Evolutionary conservation across 768 basidiomycete genomes (phyloP).

Genomic region (Russula emetica): DNA sequence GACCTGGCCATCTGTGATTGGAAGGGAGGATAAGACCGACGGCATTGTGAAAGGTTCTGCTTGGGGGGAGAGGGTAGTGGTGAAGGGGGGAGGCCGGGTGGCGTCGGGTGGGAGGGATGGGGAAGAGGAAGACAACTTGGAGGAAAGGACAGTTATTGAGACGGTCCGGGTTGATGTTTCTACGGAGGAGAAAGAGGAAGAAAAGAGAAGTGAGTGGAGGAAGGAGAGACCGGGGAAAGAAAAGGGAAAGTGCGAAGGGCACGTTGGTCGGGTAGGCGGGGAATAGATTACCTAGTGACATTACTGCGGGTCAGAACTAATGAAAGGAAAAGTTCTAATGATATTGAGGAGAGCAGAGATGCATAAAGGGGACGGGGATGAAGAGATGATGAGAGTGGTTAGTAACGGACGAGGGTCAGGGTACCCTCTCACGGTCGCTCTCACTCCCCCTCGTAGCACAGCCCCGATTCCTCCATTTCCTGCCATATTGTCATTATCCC

Average conservation of each 20-base stretch:
- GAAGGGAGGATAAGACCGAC: constrained; percentile 25
- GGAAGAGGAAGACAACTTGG: constrained; percentile 9
- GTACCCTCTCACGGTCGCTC: background rate
- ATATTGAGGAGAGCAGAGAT: background rate
- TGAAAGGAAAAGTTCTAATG: constrained; percentile 1
- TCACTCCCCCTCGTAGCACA: background rate
- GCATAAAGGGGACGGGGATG: constrained; percentile 7
- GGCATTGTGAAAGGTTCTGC: constrained; percentile 26
- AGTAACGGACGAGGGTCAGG: constrained; percentile 20
- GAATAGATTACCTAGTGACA: constrained; percentile 24
- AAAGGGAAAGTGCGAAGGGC: constrained; percentile 7
- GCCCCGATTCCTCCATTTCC: background rate
- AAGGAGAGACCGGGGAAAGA: constrained; percentile 1
- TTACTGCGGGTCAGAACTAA: constrained; percentile 3
- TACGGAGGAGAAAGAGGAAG: constrained; percentile 1
- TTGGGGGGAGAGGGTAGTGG: constrained; percentile 23
- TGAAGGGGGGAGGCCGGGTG: constrained; percentile 11
- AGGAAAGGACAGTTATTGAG: constrained; percentile 19
- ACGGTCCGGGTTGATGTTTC: constrained; percentile 20
- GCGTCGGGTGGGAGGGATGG: constrained; percentile 15
- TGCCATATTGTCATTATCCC: background rate
- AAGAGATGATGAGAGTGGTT: constrained; percentile 4
- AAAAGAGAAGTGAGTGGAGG: constrained; percentile 7
- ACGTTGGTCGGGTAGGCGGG: background rate
- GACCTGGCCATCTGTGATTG: constrained; percentile 11